Base-by-base conservation (phyloP, 2,329 filamentous ascomycete genomes). In the Pseudocercospora fijiensis region DNA sequence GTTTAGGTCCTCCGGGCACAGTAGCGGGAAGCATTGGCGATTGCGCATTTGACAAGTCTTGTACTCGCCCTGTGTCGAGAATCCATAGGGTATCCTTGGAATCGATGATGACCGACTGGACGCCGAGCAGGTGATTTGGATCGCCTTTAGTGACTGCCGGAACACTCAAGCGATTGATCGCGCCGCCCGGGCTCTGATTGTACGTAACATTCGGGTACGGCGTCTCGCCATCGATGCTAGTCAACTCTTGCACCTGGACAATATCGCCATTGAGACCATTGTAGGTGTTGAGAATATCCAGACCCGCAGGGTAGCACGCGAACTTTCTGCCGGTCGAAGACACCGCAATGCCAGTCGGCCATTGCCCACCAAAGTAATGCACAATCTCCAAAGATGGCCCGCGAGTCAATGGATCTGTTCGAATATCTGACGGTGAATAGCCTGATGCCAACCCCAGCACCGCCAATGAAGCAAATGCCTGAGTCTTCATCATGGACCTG, bases 71-170 rank as follows among this genome's bases (percentile, higher is more conserved):
- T 2, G 81, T 83, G 64, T 84, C 82, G 6, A 83, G 76, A 60
- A 83, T 79, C 81, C 80, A 83, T 13, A 83, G 74, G 4, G 79
- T 77, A 68, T 83, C 80, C 1, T 71, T 67, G 0, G 80, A 67
- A 65, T 83, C 81, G 13, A 83, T 75, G 13, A 83, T 80, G 0
- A 84, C 80, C 37, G 76, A 79, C 69, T 83, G 81, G 0, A 83
- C 80, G 51, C 79, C 78, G 51, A 83, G 79, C 2, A 83, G 72
- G 66, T 82, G 77, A 63, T 79, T 69, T 9, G 75, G 73, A 60
- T 81, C 78, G 64, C 81, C 76, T 75, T 13, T 77, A 67, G 65
- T 66, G 10, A 67, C 71, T 2, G 76, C 69, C 7, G 81, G 80
- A 13, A 67, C 72, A 1, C 79, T 81, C 6, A 78, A 76, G 66